Base-by-base conservation (phyloP, 768 basidiomycete genomes). In the Russula emetica region DNA sequence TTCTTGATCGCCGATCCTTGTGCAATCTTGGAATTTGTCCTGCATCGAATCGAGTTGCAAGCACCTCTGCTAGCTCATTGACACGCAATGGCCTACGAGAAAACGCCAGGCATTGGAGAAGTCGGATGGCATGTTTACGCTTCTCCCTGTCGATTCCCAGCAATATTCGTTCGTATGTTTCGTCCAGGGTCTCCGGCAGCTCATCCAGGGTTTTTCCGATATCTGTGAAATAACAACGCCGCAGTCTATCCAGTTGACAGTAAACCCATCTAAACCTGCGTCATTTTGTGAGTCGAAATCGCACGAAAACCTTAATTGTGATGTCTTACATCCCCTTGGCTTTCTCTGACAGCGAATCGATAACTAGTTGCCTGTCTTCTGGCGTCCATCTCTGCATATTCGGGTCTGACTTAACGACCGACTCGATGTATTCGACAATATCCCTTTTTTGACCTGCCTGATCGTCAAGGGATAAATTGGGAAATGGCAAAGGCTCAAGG, bases 321-420 rank as follows among this genome's bases (percentile, higher is more conserved):
- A 51, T 40, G 5, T 3, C 52, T 45, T 34, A 61, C 60, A 61
- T 61, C 2, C 60, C 60, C 9, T 54, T 44, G 9, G 51, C 60
- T 1, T 34, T 61, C 32, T 6, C 1, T 20, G 60, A 53, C 3
- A 61, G 52, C 2, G 30, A 30, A 32, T 54, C 50, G 22, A 61
- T 55, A 1, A 61, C 60, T 22, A 53, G 14, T 5, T 54, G 38
- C 42, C 4, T 61, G 22, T 44, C 53, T 2, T 54, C 53, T 14
- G 2, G 7, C 22, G 28, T 36, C 53, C 60, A 61, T 47, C 22
- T 54, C 22, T 30, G 38, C 52, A 44, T 54, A 5, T 36, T 54
- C n/a, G 14, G 0, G 9, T 54, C 60, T 7, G 52, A 32, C n/a
- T 34, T 10, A 7, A 61, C 40, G 0, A 36, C 22, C 6, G 42